Evolutionary conservation across 257 asterid species (phyloP).

Genomic region (Parsonsia alboflavescens): DNA sequence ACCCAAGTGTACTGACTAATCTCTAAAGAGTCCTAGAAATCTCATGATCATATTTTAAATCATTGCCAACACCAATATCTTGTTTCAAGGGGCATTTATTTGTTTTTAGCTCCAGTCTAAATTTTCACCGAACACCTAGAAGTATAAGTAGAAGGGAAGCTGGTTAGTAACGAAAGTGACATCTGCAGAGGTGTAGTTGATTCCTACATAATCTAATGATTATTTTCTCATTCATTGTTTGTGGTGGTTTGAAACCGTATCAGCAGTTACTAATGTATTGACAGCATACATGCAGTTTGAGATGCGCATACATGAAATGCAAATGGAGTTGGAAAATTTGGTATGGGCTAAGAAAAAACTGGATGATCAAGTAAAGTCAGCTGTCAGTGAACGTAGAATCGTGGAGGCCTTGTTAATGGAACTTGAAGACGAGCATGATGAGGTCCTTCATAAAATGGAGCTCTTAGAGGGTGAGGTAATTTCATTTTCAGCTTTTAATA

Average conservation of each 20-base stretch:
- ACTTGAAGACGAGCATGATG: constrained; percentile 60
- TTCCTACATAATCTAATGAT: background rate
- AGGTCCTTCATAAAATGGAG: constrained; percentile 49
- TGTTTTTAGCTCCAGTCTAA: background rate
- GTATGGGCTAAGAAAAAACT: constrained; percentile 46
- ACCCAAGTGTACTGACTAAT: background rate
- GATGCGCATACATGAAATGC: constrained; percentile 39
- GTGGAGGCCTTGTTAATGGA: constrained; percentile 44
- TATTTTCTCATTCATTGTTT: background rate
- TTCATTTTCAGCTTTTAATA: background rate
- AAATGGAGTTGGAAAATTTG: constrained; percentile 38
- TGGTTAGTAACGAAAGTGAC: background rate
- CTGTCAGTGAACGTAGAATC: constrained; percentile 33
- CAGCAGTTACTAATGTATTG: constrained; percentile 17
- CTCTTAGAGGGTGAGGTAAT: constrained; percentile 47
- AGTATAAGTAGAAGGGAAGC: background rate
- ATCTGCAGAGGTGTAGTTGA: background rate
- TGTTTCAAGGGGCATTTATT: background rate
- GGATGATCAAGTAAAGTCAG: constrained; percentile 29
- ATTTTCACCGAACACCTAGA: background rate
- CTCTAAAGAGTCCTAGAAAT: too few relatives aligned
- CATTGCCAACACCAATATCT: background rate
- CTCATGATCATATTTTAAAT: too few relatives aligned
- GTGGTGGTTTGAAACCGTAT: background rate
- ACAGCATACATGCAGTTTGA: constrained; percentile 50